These are phyloP conservation scores for Kodamaea jinghongensis DNA, from an alignment of 805 yeast species.

Conservation along the genomic window DNA sequence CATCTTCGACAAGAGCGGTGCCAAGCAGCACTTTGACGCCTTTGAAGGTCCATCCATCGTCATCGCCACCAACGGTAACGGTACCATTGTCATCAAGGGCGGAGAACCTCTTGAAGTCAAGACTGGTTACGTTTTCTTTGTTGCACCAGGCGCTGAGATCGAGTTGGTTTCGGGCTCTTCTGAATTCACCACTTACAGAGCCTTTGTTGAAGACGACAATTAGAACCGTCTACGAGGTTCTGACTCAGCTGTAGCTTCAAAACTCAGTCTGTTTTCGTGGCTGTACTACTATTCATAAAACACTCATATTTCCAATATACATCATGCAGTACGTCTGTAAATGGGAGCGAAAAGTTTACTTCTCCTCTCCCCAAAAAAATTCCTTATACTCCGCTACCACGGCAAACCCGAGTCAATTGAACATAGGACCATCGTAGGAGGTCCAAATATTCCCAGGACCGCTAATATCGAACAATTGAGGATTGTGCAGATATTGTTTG, in stretches of 20 bases:
- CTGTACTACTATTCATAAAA: too few relatives aligned
- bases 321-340: background rate
- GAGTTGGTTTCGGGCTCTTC: constrained; percentile 52
- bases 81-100: constrained; percentile 49
- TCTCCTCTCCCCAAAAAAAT: background rate
- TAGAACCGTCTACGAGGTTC: too few relatives aligned
- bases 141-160: constrained; percentile 72
- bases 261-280: too few relatives aligned
- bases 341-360: background rate
- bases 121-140: constrained; percentile 79
- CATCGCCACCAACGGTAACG: constrained; percentile 79
- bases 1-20: constrained; percentile 50
- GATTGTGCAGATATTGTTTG: too few relatives aligned
- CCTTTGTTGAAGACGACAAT: constrained; percentile 74
- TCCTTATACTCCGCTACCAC: background rate
- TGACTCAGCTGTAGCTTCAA: too few relatives aligned
- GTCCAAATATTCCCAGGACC: too few relatives aligned
- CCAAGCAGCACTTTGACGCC: constrained; percentile 54
- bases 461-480: too few relatives aligned
- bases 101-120: constrained; percentile 42
- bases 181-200: constrained; percentile 79
- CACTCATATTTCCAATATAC: too few relatives aligned
- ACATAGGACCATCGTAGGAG: background rate
- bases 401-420: background rate
- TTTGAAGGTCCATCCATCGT: constrained; percentile 86